phyloP scores from a whole-genome alignment of 768 basidiomycete species.

The Pisolithus orientalis region DNA sequence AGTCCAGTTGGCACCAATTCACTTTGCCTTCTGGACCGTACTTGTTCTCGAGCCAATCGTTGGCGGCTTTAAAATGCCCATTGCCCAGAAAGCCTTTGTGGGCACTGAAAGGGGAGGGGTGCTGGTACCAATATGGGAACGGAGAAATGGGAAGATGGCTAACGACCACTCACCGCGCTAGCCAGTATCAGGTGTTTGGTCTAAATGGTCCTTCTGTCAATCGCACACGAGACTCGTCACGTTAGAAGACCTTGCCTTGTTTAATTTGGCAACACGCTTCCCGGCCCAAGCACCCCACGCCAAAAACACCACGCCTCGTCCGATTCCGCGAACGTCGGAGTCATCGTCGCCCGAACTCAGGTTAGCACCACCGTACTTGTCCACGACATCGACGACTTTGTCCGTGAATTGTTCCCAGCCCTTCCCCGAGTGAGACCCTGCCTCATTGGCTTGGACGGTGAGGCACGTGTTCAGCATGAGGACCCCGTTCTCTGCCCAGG shows the following conservation, averaged over 20 bases:
- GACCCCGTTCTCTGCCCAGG: slow-evolving; percentile 83
- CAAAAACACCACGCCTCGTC: slow-evolving; percentile 78
- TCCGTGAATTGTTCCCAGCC: slow-evolving; percentile 94
- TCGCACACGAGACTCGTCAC: slow-evolving; percentile 15
- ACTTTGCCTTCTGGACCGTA: slow-evolving; percentile 70
- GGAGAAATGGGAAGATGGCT: slow-evolving; percentile 14
- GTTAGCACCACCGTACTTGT: slow-evolving; percentile 71
- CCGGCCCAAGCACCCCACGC: slow-evolving; percentile 88
- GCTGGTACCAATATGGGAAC: slow-evolving; percentile 40
- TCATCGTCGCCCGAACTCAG: slow-evolving; percentile 32
- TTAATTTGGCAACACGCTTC: slow-evolving; percentile 73
- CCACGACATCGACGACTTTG: slow-evolving; percentile 70
- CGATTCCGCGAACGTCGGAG: slow-evolving; percentile 41
- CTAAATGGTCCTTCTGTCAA: slow-evolving; percentile 29
- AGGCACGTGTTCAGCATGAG: slow-evolving; percentile 89
- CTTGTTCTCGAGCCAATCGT: slow-evolving; percentile 76
- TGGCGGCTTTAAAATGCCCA: slow-evolving; percentile 81
- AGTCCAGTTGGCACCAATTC: slow-evolving; percentile 60
- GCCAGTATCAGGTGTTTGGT: slow-evolving; percentile 75
- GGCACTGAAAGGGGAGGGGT: slow-evolving; percentile 81
- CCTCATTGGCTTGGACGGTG: slow-evolving; percentile 69
- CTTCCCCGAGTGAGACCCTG: slow-evolving; percentile 76
- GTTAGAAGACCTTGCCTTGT: slow-evolving; percentile 45
- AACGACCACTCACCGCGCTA: slow-evolving; percentile 53
- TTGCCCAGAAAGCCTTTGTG: slow-evolving; percentile 81